These are phyloP conservation scores for Quercus phellos DNA, from an alignment of 331 rosid species.

Conservation along the genomic window DNA sequence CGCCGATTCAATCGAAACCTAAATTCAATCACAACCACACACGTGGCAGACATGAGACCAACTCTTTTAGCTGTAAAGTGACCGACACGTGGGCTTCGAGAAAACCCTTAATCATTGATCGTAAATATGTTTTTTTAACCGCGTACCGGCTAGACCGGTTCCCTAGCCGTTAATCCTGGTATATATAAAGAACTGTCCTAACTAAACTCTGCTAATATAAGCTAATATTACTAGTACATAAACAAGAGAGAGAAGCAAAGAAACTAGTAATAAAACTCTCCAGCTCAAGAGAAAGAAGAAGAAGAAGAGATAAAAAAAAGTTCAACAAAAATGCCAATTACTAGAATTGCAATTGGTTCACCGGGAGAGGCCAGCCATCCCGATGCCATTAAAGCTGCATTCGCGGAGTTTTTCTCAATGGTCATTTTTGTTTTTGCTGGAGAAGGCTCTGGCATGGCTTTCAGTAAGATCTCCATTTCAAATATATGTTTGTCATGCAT, in stretches of 20 bases:
- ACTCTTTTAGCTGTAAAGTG: slow-evolving; percentile 6
- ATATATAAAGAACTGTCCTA: slow-evolving; percentile 10
- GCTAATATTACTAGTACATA: neutral
- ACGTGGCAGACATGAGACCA: slow-evolving; percentile 15
- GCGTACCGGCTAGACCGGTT: slow-evolving; percentile 36
- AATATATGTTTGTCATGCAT: neutral
- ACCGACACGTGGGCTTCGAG: slow-evolving; percentile 16
- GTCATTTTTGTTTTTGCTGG: slow-evolving; percentile 83
- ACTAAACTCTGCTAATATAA: slow-evolving; percentile 4
- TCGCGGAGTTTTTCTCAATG: slow-evolving; percentile 78
- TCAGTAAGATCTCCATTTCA: slow-evolving; percentile 30
- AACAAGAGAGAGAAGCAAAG: neutral
- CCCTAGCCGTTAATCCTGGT: slow-evolving; percentile 35
- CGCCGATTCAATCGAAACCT: slow-evolving; percentile 16
- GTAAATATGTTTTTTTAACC: neutral
- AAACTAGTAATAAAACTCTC: neutral
- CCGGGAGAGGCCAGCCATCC: slow-evolving; percentile 78
- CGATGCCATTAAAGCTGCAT: slow-evolving; percentile 66
- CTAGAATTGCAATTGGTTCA: slow-evolving; percentile 53
- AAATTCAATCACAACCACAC: slow-evolving; percentile 32
- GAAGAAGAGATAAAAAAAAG: neutral
- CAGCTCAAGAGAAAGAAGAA: neutral
- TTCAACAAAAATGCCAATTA: slow-evolving; percentile 35
- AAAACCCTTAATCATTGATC: neutral
- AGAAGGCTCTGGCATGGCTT: slow-evolving; percentile 86